A percentile compares a stretch with the other conserved stretches of the same genome.
phyloP scores from a whole-genome alignment of 495 filamentous ascomycete genomes.

The Trichoderma reesei region DNA sequence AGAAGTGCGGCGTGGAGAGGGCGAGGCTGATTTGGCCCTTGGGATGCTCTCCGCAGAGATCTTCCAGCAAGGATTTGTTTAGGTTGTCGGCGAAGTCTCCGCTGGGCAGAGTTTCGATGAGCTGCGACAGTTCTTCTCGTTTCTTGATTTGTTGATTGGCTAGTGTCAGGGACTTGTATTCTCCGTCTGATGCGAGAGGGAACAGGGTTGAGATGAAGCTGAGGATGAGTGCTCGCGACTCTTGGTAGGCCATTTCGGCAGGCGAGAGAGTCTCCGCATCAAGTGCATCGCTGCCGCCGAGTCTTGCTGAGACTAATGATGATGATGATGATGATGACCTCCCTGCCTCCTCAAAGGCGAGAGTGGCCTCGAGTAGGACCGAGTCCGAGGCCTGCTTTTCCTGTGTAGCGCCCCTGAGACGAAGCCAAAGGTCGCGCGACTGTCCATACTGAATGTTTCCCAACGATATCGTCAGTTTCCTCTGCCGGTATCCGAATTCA shows the following conservation, averaged over 20 bases:
- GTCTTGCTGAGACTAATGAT: neutral
- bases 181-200: conserved; percentile 17
- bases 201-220: conserved; percentile 28
- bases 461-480: conserved; percentile 24
- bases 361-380: neutral
- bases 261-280: conserved; percentile 13
- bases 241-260: conserved; percentile 29
- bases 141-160: conserved; percentile 1
- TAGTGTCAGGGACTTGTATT: conserved; percentile 19
- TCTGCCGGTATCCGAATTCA: conserved; percentile 7
- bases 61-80: conserved; percentile 28
- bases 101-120: conserved; percentile 24
- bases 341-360: neutral
- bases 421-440: conserved; percentile 34
- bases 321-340: neutral
- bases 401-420: conserved; percentile 8
- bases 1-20: conserved; percentile 20
- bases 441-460: conserved; percentile 39
- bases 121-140: conserved; percentile 10
- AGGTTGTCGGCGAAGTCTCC: conserved; percentile 15
- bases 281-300: neutral
- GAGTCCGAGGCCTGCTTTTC: neutral
- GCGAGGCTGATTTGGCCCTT: conserved; percentile 31
- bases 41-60: conserved; percentile 22
- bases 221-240: conserved; percentile 32